A percentile compares a stretch with the other conserved stretches of the same genome.
These are phyloP conservation scores for Arthroderma uncinatum DNA, from an alignment of 2,329 filamentous ascomycete genomes.

Conservation along the genomic window DNA sequence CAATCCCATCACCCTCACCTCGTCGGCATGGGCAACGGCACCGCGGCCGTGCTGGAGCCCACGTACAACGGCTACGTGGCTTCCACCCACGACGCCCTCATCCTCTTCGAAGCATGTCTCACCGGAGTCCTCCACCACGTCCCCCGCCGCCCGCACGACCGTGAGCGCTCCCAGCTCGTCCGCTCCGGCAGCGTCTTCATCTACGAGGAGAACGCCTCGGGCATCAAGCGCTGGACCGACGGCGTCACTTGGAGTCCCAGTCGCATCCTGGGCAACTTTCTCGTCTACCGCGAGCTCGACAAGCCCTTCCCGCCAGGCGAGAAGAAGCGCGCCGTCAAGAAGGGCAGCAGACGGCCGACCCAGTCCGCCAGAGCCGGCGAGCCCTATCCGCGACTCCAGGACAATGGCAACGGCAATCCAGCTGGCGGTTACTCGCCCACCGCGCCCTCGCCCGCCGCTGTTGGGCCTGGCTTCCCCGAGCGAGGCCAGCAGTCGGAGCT, in stretches of 20 bases:
- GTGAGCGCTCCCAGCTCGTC: constrained; percentile 66
- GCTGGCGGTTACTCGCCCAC: constrained; percentile 31
- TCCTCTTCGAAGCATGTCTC: constrained; percentile 70
- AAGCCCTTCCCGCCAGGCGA: constrained; percentile 68
- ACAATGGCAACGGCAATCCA: constrained; percentile 26
- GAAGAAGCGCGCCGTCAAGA: constrained; percentile 74
- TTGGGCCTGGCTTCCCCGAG: constrained; percentile 22
- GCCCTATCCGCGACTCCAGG: constrained; percentile 37
- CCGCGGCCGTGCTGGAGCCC: constrained; percentile 44
- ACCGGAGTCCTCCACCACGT: constrained; percentile 61
- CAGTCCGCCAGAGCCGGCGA: constrained; percentile 39
- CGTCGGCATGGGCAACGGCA: constrained; percentile 29
- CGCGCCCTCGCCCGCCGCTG: constrained; percentile 19
- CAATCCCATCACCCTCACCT: neutral
- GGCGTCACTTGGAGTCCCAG: constrained; percentile 85
- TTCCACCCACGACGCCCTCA: constrained; percentile 63
- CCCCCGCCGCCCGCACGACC: constrained; percentile 72
- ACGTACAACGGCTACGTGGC: constrained; percentile 58
- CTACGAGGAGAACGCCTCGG: constrained; percentile 81
- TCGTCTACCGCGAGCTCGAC: constrained; percentile 73
- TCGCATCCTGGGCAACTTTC: constrained; percentile 71
- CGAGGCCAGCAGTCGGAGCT: constrained; percentile 35
- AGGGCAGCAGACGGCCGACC: constrained; percentile 42
- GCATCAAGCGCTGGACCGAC: constrained; percentile 91
- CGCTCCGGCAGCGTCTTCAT: constrained; percentile 79